Percentiles rank a stretch among this genome's conserved stretches.
Evolutionary conservation across 106 monocot genomes (phyloP).

Genomic region (Chionographis japonica): DNA sequence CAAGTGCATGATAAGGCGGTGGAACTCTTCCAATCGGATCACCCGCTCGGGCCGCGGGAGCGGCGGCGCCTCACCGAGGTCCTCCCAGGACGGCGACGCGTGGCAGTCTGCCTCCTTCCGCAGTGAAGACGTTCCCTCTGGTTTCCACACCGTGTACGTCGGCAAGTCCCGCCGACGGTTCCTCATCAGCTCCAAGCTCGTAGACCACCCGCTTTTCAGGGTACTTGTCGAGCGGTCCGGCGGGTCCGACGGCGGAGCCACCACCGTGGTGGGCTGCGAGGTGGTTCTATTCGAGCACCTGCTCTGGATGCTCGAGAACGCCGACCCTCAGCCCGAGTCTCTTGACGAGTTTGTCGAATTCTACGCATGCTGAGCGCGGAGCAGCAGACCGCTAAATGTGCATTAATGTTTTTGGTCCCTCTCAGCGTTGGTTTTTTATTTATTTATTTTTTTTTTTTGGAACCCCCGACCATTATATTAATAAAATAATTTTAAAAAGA

Average conservation of each 20-base stretch:
- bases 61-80: not conserved
- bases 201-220: conserved; percentile 42
- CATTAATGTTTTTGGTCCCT: no score
- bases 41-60: conserved; percentile 2
- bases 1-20: conserved; percentile 71
- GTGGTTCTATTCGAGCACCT: conserved; percentile 70
- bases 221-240: conserved; percentile 38
- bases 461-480: no score
- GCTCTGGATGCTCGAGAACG: conserved; percentile 72
- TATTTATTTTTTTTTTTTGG: no score
- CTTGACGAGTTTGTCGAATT: conserved; percentile 63
- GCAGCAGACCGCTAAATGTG: no score
- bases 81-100: conserved; percentile 10
- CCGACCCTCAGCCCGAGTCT: conserved; percentile 43
- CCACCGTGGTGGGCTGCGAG: conserved; percentile 49
- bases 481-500: no score
- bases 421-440: no score
- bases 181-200: conserved; percentile 32
- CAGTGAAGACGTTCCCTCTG: conserved; percentile 27
- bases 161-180: conserved; percentile 60
- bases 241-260: not conserved
- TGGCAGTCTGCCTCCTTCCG: conserved; percentile 16
- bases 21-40: conserved; percentile 40
- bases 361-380: conserved; percentile 41
- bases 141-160: conserved; percentile 46